phyloP scores from a whole-genome alignment of 805 yeast genomes.

The Sugiyamaella lignohabitans region DNA sequence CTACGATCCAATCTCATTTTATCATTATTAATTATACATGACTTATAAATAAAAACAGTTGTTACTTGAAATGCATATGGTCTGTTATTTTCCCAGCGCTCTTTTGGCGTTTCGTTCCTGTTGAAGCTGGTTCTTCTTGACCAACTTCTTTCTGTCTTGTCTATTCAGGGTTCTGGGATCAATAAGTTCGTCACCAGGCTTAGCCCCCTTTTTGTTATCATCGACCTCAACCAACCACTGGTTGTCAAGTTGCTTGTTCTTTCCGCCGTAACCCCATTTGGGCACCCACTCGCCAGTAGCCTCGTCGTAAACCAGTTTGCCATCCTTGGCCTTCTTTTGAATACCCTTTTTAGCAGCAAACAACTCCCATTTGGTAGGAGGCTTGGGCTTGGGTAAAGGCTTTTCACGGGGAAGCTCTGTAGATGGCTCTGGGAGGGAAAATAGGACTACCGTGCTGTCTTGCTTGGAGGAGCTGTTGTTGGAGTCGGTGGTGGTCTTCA shows the following conservation, averaged over 20 bases:
- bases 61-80: too few species aligned
- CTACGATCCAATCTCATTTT: too few species aligned
- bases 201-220: slow-evolving; percentile 38
- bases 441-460: slow-evolving; percentile 70
- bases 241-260: slow-evolving; percentile 75
- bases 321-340: slow-evolving; percentile 79
- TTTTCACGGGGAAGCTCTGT: slow-evolving; percentile 90
- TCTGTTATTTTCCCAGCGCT: slow-evolving; percentile 26
- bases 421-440: slow-evolving; percentile 76
- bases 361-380: slow-evolving; percentile 92
- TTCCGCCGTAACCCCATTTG: slow-evolving; percentile 97
- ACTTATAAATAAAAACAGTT: not conserved
- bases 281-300: slow-evolving; percentile 92
- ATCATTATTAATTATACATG: not conserved
- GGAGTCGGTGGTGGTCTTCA: slow-evolving; percentile 77
- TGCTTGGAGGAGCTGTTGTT: slow-evolving; percentile 46
- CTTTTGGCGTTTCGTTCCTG: slow-evolving; percentile 63
- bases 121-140: slow-evolving; percentile 78
- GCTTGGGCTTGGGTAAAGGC: slow-evolving; percentile 86
- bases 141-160: slow-evolving; percentile 73
- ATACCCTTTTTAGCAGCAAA: slow-evolving; percentile 96
- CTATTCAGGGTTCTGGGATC: slow-evolving; percentile 84
- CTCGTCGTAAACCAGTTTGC: slow-evolving; percentile 86
- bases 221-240: slow-evolving; percentile 97
- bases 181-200: slow-evolving; percentile 45